phyloP scores from a whole-genome alignment of 2,329 filamentous ascomycete species.

The Cladosporium sphaerospermum region DNA sequence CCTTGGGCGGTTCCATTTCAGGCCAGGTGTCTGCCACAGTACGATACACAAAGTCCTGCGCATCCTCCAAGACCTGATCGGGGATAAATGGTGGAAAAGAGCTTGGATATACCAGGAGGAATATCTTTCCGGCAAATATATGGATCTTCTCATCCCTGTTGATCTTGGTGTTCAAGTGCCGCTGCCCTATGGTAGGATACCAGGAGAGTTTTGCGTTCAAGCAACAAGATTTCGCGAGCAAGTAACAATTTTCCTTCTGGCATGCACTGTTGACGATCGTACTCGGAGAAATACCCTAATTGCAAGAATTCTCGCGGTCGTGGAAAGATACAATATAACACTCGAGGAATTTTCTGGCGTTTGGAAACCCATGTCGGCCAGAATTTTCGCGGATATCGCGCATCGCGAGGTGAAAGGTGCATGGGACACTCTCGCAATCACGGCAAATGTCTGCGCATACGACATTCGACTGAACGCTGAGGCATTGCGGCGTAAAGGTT shows the following conservation, averaged over 20 bases:
- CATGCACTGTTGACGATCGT: neutral
- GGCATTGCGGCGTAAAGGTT: neutral
- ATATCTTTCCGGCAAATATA: no score
- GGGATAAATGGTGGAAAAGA: no score
- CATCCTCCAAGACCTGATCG: no score
- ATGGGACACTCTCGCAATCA: slow-evolving; percentile 1
- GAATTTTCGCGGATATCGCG: neutral
- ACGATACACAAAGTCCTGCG: no score
- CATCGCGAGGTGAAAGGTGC: neutral
- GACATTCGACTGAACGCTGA: neutral
- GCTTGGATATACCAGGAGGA: no score
- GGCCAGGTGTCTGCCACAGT: no score
- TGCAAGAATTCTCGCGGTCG: neutral
- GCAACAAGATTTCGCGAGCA: neutral
- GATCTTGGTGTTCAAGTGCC: no score
- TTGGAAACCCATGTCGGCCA: neutral
- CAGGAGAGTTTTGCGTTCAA: neutral
- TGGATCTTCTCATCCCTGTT: no score
- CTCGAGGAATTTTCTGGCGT: neutral
- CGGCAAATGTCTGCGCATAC: slow-evolving; percentile 1
- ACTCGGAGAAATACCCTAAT: neutral
- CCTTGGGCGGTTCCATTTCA: no score
- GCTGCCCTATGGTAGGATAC: neutral
- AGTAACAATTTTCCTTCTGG: neutral
- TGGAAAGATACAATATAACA: neutral